Conservation (phyloP, 2,329 filamentous ascomycete genomes). For the Incumbomyces lentus region DNA sequence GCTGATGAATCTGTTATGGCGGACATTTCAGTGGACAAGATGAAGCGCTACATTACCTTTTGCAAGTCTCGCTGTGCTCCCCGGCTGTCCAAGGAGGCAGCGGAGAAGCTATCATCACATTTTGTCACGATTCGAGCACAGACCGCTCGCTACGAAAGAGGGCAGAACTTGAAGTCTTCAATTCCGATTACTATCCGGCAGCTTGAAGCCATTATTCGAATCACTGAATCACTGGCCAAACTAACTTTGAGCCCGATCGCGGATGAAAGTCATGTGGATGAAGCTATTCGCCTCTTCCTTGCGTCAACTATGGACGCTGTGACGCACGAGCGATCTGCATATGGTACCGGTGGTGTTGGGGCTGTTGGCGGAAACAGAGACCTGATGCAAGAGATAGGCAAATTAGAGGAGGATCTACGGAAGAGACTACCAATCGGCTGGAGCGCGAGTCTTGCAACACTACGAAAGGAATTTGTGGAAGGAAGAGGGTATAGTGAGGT, state of each 20-base stretch:
- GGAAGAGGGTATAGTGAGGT: conserved; percentile 83
- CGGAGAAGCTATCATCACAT: conserved; percentile 91
- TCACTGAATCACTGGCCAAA: conserved; percentile 92
- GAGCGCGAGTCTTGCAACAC: conserved; percentile 78
- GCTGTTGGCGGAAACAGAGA: conserved; percentile 58
- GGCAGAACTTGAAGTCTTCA: conserved; percentile 79
- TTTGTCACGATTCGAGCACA: conserved; percentile 94
- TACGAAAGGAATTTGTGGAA: conserved; percentile 85
- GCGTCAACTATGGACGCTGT: conserved; percentile 97
- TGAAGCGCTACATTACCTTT: conserved; percentile 95
- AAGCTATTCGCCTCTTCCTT: conserved; percentile 92
- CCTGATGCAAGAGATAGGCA: conserved; percentile 77
- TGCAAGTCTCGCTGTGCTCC: conserved; percentile 93
- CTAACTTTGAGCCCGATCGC: conserved; percentile 76
- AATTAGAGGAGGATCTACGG: conserved; percentile 80
- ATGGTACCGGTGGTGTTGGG: conserved; percentile 5
- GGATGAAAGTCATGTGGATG: conserved; percentile 85
- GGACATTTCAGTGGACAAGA: conserved; percentile 89
- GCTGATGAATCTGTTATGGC: conserved; percentile 69
- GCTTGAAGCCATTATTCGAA: conserved; percentile 91
- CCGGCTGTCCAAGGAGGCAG: conserved; percentile 76
- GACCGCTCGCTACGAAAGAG: conserved; percentile 81
- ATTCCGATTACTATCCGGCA: conserved; percentile 98
- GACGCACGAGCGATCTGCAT: conserved; percentile 69
- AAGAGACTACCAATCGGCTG: conserved; percentile 85